A percentile compares a stretch with the other conserved stretches of the same genome.
Conservation (phyloP, 305 asterid species). For the Stenogyne calaminthoides region DNA sequence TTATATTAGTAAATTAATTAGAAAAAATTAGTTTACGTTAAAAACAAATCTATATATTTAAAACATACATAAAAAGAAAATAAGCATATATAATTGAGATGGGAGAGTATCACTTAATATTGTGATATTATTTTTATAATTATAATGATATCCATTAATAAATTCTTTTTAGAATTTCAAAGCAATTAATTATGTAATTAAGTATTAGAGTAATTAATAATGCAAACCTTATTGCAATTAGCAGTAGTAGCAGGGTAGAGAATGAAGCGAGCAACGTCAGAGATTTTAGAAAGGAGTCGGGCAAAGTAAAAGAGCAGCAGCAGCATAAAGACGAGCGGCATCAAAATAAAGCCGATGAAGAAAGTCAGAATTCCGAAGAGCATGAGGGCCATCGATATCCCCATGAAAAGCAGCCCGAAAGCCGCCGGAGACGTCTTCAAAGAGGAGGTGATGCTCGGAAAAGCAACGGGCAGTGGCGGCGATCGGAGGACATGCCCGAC, state of each 20-base stretch:
- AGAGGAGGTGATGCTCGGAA: conserved; percentile 8
- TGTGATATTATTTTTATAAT: too few relatives aligned
- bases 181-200: too few relatives aligned
- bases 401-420: conserved; percentile 43
- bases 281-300: conserved; percentile 29
- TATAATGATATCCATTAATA: too few relatives aligned
- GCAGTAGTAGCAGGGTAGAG: conserved; percentile 30
- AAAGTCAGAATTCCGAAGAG: conserved; percentile 43
- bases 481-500: conserved; percentile 43
- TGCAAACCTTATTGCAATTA: too few relatives aligned
- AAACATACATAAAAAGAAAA: too few relatives aligned
- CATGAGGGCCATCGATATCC: conserved; percentile 44
- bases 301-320: conserved; percentile 36
- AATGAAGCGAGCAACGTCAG: conserved; percentile 29
- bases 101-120: too few relatives aligned
- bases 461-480: conserved; percentile 35
- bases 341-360: conserved; percentile 38
- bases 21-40: too few relatives aligned
- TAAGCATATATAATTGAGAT: too few relatives aligned
- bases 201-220: too few relatives aligned
- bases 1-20: too few relatives aligned
- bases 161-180: too few relatives aligned
- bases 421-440: conserved; percentile 39
- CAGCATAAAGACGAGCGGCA: conserved; percentile 43
- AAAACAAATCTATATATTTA: too few relatives aligned